These are phyloP conservation scores for Nepenthes alata DNA, from an alignment of 179 eudicot genomes.

Conservation along the genomic window DNA sequence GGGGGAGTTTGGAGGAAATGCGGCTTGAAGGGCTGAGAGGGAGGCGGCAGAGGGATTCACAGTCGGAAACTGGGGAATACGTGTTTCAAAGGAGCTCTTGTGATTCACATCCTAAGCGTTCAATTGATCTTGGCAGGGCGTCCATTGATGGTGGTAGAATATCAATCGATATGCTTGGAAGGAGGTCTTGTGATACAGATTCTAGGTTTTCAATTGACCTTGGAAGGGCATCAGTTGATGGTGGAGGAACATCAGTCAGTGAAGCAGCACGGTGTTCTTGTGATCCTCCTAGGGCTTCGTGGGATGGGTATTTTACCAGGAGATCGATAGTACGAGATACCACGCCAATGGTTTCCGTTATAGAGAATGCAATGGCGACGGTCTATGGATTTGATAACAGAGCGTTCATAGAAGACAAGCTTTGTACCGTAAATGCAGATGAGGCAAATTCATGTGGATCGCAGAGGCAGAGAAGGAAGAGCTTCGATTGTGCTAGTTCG, in stretches of 20 bases:
- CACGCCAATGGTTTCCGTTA: constrained; percentile 54
- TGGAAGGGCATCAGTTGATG: constrained; percentile 45
- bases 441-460: constrained; percentile 32
- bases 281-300: constrained; percentile 78
- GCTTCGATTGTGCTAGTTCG: constrained; percentile 50
- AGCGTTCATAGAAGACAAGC: constrained; percentile 28
- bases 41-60: constrained; percentile 17
- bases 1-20: constrained; percentile 8
- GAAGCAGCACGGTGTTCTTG: constrained; percentile 29
- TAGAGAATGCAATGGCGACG: constrained; percentile 55
- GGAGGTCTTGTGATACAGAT: constrained; percentile 57
- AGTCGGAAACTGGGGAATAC: constrained; percentile 27
- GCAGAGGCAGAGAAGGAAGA: constrained; percentile 28
- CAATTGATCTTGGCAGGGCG: constrained; percentile 10
- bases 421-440: constrained; percentile 40
- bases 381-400: constrained; percentile 35
- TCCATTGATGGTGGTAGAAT: constrained; percentile 34
- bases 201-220: constrained; percentile 57
- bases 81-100: constrained; percentile 32
- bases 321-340: constrained; percentile 37
- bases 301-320: constrained; percentile 78
- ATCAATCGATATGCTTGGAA: constrained; percentile 21
- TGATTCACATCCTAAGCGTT: constrained; percentile 26
- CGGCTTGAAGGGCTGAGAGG: constrained; percentile 11
- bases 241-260: constrained; percentile 23